Percentiles rank a stretch among this genome's conserved stretches.
Evolutionary conservation across 345 rosid genomes (phyloP).

Genomic region (Hibiscus mutabilis): DNA sequence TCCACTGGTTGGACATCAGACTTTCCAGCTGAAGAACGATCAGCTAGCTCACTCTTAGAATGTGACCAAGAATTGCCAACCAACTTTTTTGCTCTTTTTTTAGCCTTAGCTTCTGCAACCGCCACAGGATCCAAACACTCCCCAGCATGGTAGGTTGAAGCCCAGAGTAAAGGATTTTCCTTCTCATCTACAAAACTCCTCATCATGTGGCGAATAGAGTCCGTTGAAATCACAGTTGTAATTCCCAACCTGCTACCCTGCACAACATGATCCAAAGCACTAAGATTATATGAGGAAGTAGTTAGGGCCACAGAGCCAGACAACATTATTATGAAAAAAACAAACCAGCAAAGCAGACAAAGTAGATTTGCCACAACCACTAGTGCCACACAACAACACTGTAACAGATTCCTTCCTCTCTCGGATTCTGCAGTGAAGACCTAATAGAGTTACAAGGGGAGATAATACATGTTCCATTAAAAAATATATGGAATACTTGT

Average conservation of each 20-base stretch:
- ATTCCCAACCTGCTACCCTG: conserved; percentile 79
- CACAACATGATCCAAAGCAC: conserved; percentile 1
- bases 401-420: conserved; percentile 98
- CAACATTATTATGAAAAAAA: conserved; percentile 10
- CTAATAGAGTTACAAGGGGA: conserved; percentile 4
- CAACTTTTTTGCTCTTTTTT: conserved; percentile 52
- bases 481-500: not conserved
- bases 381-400: conserved; percentile 93
- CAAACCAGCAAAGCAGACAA: conserved; percentile 92
- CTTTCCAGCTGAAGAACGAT: conserved; percentile 36
- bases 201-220: conserved; percentile 98
- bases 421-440: conserved; percentile 66
- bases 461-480: not conserved
- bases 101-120: conserved; percentile 93
- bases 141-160: conserved; percentile 98
- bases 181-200: conserved; percentile 90
- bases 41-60: conserved; percentile 37
- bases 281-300: not conserved
- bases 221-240: conserved; percentile 92
- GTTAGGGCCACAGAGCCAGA: not conserved
- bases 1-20: conserved; percentile 32
- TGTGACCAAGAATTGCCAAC: conserved; percentile 37
- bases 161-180: conserved; percentile 88
- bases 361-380: conserved; percentile 99
- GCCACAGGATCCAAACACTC: conserved; percentile 85